Percentiles rank a stretch among this genome's conserved stretches.
Conservation (phyloP, 2,329 filamentous ascomycete species). For the Claviceps digitariae region DNA sequence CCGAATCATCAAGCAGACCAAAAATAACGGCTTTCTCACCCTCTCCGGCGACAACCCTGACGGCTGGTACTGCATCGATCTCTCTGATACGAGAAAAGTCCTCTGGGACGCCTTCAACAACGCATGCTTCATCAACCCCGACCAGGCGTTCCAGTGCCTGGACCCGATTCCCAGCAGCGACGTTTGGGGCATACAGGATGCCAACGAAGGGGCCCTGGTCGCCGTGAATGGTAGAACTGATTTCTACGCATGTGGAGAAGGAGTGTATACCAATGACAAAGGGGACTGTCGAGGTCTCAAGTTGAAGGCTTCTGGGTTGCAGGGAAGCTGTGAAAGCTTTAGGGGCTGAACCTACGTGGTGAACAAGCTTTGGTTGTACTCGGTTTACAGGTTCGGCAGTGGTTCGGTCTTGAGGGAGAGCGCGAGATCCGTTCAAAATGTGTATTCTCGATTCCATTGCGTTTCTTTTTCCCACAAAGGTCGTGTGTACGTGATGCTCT, state of each 20-base stretch:
- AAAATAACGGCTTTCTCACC: conserved; percentile 14
- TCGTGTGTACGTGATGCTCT: too few species aligned
- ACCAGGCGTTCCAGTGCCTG: conserved; percentile 17
- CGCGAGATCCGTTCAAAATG: too few species aligned
- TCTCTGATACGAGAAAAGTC: conserved; percentile 11
- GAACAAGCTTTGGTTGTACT: background rate
- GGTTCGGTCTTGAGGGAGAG: too few species aligned
- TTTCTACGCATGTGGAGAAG: conserved; percentile 16
- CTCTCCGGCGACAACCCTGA: conserved; percentile 12
- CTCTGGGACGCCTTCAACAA: conserved; percentile 17
- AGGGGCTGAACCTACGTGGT: background rate
- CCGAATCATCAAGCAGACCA: conserved; percentile 15
- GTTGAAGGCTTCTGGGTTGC: conserved; percentile 13
- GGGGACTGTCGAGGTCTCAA: conserved; percentile 12
- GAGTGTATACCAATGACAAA: conserved; percentile 12
- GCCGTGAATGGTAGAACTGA: conserved; percentile 11
- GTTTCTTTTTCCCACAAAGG: too few species aligned
- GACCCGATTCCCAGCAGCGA: conserved; percentile 18
- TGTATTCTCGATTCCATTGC: too few species aligned
- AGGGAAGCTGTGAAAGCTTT: conserved; percentile 13
- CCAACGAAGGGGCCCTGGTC: conserved; percentile 11
- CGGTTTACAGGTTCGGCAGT: background rate
- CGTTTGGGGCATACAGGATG: conserved; percentile 14
- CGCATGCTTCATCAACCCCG: conserved; percentile 18
- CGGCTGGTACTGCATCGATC: conserved; percentile 20